Evolutionary conservation across 2,329 filamentous ascomycete species (phyloP).

Genomic region (Didymella arachidicola): DNA sequence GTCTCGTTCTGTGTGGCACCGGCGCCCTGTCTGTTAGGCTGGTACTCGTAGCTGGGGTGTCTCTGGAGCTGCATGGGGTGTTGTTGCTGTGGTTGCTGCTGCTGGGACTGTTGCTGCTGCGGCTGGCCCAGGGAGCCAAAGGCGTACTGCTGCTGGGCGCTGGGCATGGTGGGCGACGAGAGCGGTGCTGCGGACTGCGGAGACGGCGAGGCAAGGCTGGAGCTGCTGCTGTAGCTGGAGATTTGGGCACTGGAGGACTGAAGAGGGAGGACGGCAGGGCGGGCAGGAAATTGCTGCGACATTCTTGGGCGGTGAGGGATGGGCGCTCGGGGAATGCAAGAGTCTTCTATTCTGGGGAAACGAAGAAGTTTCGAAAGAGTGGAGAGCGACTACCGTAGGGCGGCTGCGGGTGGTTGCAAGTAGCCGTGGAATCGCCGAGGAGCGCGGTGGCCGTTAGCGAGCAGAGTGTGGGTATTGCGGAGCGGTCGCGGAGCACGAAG

Average conservation of each 20-base stretch:
- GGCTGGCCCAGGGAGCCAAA: slow-evolving; percentile 34
- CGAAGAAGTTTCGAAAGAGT: slow-evolving; percentile 20
- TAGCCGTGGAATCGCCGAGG: slow-evolving; percentile 18
- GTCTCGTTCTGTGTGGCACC: slow-evolving; percentile 56
- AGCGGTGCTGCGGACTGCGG: slow-evolving; percentile 45
- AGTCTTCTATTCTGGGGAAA: slow-evolving; percentile 16
- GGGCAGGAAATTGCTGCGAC: slow-evolving; percentile 32
- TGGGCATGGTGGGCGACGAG: slow-evolving; percentile 42
- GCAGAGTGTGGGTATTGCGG: slow-evolving; percentile 2
- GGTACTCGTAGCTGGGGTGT: slow-evolving; percentile 45
- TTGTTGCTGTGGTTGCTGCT: slow-evolving; percentile 41
- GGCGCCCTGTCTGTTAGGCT: slow-evolving; percentile 45
- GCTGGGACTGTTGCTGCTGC: slow-evolving; percentile 45
- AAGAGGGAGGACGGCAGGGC: slow-evolving; percentile 49
- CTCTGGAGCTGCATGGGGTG: slow-evolving; percentile 40
- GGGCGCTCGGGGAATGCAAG: slow-evolving; percentile 5
- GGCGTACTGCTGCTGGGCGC: slow-evolving; percentile 11
- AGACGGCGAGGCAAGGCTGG: slow-evolving; percentile 49
- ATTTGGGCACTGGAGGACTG: slow-evolving; percentile 41
- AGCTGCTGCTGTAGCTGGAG: slow-evolving; percentile 54
- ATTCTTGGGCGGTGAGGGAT: slow-evolving; percentile 31
- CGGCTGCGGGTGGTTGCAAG: slow-evolving; percentile 14
- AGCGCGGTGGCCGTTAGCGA: slow-evolving; percentile 5
- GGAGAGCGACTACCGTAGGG: slow-evolving; percentile 16
- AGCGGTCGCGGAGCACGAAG: slow-evolving; percentile 3